A percentile compares a stretch with the other conserved stretches of the same genome.
phyloP scores from a whole-genome alignment of 169 alveolate species.

The Cyclospora cayetanensis region DNA sequence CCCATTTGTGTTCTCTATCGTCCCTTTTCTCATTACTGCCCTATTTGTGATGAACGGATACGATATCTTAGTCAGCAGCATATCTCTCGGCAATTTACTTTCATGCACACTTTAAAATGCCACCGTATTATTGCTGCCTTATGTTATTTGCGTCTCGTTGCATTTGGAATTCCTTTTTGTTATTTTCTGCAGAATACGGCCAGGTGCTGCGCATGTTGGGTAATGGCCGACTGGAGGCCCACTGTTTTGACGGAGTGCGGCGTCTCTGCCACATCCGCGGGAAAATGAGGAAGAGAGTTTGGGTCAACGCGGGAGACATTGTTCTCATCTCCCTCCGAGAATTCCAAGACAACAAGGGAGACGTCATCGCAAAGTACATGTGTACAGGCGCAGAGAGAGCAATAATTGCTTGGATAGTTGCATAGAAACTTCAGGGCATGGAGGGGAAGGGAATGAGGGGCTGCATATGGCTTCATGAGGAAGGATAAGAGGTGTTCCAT shows the following conservation, averaged over 20 bases:
- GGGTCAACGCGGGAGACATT: conserved; percentile 98
- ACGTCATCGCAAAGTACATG: conserved; percentile 94
- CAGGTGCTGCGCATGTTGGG: conserved; percentile 98
- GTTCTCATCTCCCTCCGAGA: conserved; percentile 97
- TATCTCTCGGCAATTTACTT: conserved; percentile 22
- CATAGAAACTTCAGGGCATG: too few relatives aligned
- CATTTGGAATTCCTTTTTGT: background rate
- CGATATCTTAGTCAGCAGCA: background rate
- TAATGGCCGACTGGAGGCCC: conserved; percentile 97
- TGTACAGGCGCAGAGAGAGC: too few relatives aligned
- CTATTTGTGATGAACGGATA: background rate
- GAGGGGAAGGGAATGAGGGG: too few relatives aligned
- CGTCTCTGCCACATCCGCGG: conserved; percentile 98
- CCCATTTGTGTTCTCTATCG: background rate
- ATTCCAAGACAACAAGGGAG: conserved; percentile 98
- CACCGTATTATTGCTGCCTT: too few relatives aligned
- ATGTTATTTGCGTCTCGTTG: background rate
- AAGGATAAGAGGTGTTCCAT: too few relatives aligned
- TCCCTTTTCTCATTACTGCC: background rate
- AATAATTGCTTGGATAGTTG: too few relatives aligned
- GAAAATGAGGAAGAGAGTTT: conserved; percentile 97
- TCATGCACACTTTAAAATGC: too few relatives aligned
- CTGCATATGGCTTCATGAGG: too few relatives aligned
- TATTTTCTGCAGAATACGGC: conserved; percentile 89
- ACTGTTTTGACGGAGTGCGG: conserved; percentile 97